These are phyloP conservation scores for Luvunga scandens DNA, from an alignment of 345 rosid genomes.

Conservation along the genomic window DNA sequence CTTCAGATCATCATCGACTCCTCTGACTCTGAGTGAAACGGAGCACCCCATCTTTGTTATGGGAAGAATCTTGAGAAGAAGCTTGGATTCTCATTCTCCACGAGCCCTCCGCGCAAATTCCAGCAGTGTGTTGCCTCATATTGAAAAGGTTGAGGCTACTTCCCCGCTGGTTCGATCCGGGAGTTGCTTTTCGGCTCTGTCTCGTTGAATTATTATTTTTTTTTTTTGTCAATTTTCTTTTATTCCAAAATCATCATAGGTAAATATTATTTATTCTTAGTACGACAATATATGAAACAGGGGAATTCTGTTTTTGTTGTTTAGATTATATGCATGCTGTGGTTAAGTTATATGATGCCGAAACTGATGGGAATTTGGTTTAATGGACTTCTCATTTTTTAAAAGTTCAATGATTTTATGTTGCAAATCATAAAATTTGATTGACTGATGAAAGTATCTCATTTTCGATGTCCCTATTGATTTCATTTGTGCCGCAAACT, in stretches of 20 bases:
- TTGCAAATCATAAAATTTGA: constrained; percentile 5
- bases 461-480: neutral
- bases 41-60: constrained; percentile 70
- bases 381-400: neutral
- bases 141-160: constrained; percentile 27
- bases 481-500: neutral
- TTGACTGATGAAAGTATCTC: neutral
- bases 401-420: neutral
- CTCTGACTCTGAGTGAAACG: constrained; percentile 24
- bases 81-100: constrained; percentile 51
- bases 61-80: constrained; percentile 53
- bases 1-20: constrained; percentile 30
- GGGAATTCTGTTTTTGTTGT: neutral
- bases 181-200: constrained; percentile 63
- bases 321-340: neutral
- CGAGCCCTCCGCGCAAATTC: constrained; percentile 42
- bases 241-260: neutral
- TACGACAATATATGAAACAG: neutral
- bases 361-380: neutral
- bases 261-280: neutral
- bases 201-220: constrained; percentile 38
- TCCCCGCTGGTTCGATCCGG: constrained; percentile 45
- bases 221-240: too few species aligned
- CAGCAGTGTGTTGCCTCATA: constrained; percentile 39
- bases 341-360: neutral